Evolutionary conservation across 768 basidiomycete species (phyloP).

Genomic region (Russula olivacea): DNA sequence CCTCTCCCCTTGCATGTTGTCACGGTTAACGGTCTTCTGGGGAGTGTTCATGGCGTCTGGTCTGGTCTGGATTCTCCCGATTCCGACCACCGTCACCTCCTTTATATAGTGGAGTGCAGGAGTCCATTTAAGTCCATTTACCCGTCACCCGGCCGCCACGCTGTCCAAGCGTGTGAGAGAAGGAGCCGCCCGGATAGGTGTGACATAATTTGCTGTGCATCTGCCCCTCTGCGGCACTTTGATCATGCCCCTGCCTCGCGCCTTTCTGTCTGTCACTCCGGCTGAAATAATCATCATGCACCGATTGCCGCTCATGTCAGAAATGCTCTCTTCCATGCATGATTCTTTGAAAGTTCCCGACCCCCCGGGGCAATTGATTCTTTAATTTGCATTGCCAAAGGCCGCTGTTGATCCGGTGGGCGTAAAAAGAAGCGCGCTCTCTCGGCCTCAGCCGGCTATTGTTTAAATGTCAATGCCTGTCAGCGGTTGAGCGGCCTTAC

Average conservation of each 20-base stretch:
- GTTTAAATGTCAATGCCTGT: neutral
- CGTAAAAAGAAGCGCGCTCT: neutral
- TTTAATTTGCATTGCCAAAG: neutral
- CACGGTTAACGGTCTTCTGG: neutral
- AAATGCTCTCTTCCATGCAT: neutral
- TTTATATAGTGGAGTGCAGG: slow-evolving; percentile 1
- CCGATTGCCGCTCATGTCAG: too few relatives aligned
- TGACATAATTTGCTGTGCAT: slow-evolving; percentile 20
- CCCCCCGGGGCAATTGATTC: too few relatives aligned
- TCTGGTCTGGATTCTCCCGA: neutral
- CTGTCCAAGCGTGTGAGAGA: slow-evolving; percentile 4
- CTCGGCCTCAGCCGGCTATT: neutral
- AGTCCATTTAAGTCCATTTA: neutral
- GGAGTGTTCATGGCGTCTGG: neutral
- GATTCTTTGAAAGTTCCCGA: neutral
- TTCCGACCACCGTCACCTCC: neutral
- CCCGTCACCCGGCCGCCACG: slow-evolving; percentile 14
- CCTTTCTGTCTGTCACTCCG: neutral
- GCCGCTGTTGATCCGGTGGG: neutral
- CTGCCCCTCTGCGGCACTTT: neutral
- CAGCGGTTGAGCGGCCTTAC: neutral
- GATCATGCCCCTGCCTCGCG: slow-evolving; percentile 8
- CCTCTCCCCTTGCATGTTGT: neutral
- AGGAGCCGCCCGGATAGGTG: neutral
- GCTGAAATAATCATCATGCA: neutral